Conservation (phyloP, 2,329 filamentous ascomycete species). For the Trichoderma citrinoviride region DNA sequence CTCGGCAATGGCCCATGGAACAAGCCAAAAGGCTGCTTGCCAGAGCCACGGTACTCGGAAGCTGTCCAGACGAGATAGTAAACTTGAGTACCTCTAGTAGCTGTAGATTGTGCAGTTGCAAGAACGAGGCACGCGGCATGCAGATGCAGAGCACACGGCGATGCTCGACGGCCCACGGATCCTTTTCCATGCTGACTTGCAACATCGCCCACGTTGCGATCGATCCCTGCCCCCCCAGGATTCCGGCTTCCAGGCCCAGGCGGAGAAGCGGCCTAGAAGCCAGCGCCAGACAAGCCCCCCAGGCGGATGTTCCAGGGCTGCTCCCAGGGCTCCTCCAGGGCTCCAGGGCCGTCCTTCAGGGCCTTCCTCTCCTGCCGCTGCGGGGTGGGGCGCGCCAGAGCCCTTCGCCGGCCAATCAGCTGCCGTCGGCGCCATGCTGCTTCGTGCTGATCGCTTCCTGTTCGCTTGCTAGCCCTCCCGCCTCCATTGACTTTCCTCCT, state of each 20-base stretch:
- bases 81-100: too few relatives aligned
- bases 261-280: neutral
- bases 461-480: conserved; percentile 18
- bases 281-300: neutral
- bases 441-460: conserved; percentile 18
- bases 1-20: neutral
- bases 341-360: neutral
- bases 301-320: neutral
- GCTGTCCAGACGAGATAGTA: neutral
- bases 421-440: conserved; percentile 17
- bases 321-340: neutral
- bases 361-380: conserved; percentile 2
- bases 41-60: neutral
- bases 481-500: conserved; percentile 1
- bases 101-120: too few relatives aligned
- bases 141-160: too few relatives aligned
- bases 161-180: neutral
- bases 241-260: neutral
- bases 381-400: conserved; percentile 3
- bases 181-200: neutral
- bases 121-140: too few relatives aligned
- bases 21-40: neutral
- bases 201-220: neutral
- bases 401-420: conserved; percentile 12
- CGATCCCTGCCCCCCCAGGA: neutral